Percentiles rank a stretch among this genome's conserved stretches.
These are phyloP conservation scores for Solanum neorickii DNA, from an alignment of 257 asterid genomes.

Conservation along the genomic window DNA sequence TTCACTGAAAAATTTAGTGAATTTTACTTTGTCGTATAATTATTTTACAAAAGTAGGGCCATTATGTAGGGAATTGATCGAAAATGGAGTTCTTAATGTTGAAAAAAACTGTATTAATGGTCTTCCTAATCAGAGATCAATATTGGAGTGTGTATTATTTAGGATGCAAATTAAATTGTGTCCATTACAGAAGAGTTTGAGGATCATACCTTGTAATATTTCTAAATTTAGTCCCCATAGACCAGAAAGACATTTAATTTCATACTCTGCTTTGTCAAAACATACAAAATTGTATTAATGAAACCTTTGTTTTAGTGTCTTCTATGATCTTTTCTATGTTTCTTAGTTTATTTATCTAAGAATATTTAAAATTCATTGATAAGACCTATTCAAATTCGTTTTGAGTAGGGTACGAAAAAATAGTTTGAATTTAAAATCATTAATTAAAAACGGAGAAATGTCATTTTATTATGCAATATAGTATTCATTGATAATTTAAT, in stretches of 20 bases:
- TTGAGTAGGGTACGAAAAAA: rapidly evolving
- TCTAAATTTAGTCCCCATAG: constrained; percentile 7
- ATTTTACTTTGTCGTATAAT: constrained; percentile 48
- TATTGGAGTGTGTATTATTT: constrained; percentile 33
- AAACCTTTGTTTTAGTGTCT: background rate
- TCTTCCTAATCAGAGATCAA: constrained; percentile 44
- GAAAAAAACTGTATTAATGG: constrained; percentile 48
- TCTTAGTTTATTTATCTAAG: too few species aligned
- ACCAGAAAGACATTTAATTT: background rate
- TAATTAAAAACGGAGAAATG: background rate
- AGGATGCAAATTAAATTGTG: constrained; percentile 27
- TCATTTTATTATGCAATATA: background rate
- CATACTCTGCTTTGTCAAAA: background rate
- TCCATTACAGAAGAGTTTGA: constrained; percentile 15
- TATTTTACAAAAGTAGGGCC: constrained; percentile 48
- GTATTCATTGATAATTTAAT: background rate
- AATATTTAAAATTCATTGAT: too few species aligned
- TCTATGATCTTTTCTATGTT: background rate
- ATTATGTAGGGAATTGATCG: constrained; percentile 29
- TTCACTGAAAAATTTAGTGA: constrained; percentile 21
- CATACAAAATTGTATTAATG: background rate
- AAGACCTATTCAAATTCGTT: background rate
- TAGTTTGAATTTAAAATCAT: background rate
- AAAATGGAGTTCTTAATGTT: constrained; percentile 42
- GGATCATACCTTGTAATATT: constrained; percentile 28